These are phyloP conservation scores for Albizia julibrissin DNA, from an alignment of 306 rosid genomes.

Conservation along the genomic window DNA sequence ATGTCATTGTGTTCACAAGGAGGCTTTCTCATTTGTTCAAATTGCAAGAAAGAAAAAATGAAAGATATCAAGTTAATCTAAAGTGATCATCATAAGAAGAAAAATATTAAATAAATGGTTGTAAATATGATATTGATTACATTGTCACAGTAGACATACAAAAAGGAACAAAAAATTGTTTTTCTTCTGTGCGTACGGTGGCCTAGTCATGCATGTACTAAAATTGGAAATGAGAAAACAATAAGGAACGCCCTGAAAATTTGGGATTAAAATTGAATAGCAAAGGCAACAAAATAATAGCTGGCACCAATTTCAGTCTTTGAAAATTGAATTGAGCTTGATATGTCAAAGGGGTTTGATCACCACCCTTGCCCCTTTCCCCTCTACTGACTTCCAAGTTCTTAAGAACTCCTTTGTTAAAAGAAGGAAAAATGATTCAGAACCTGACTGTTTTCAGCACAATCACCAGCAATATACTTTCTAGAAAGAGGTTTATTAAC, in stretches of 20 bases:
- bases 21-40: constrained; percentile 14
- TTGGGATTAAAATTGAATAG: neutral
- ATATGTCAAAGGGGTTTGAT: neutral
- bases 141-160: constrained; percentile 14
- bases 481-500: constrained; percentile 15
- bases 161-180: neutral
- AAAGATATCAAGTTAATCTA: constrained; percentile 7
- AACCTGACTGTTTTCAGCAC: neutral
- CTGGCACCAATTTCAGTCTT: neutral
- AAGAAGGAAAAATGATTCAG: neutral
- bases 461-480: neutral
- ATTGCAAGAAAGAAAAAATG: neutral
- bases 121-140: constrained; percentile 15
- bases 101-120: constrained; percentile 19
- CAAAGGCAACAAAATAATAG: neutral
- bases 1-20: constrained; percentile 16
- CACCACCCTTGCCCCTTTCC: neutral
- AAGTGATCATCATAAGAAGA: neutral
- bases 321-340: neutral
- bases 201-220: neutral
- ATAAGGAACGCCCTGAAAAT: constrained; percentile 10
- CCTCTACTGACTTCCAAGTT: neutral
- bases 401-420: neutral
- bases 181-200: neutral
- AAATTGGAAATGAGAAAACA: neutral